These are phyloP conservation scores for Apiosordaria backusii DNA, from an alignment of 495 filamentous ascomycete genomes.

Conservation along the genomic window DNA sequence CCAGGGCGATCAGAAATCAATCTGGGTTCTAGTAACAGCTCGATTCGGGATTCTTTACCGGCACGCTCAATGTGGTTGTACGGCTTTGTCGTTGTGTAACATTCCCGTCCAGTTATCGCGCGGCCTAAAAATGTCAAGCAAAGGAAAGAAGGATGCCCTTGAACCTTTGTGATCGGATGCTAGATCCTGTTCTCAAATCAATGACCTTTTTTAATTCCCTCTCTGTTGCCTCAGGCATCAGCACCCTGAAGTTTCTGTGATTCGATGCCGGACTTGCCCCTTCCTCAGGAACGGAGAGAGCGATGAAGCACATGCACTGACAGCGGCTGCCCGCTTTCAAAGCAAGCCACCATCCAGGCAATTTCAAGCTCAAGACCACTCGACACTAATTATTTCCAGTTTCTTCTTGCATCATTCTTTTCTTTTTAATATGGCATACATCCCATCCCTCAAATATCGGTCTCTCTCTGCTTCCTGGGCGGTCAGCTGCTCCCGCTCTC, in stretches of 20 bases:
- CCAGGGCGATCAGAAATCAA: too few species aligned
- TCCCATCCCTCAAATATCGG: background rate
- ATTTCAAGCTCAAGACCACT: background rate
- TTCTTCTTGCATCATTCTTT: background rate
- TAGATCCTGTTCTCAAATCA: background rate
- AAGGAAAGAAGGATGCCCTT: background rate
- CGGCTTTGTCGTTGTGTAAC: slow-evolving; percentile 61
- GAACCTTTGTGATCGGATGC: background rate
- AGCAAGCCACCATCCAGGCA: background rate
- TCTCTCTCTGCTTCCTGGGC: background rate
- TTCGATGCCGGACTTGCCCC: background rate
- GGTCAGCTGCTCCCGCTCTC: background rate
- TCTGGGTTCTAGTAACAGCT: too few species aligned
- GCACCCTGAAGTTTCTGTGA: too few species aligned
- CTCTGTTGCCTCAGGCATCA: background rate
- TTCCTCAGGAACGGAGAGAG: background rate
- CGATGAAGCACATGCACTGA: background rate
- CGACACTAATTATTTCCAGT: background rate
- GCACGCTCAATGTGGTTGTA: slow-evolving; percentile 77
- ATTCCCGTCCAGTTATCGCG: background rate
- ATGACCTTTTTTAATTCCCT: background rate
- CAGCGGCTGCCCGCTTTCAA: background rate
- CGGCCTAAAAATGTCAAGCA: background rate
- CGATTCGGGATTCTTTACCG: slow-evolving; percentile 69
- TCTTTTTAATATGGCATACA: background rate